phyloP scores from a whole-genome alignment of 768 basidiomycete species.

The Tephrocybe sp. region DNA sequence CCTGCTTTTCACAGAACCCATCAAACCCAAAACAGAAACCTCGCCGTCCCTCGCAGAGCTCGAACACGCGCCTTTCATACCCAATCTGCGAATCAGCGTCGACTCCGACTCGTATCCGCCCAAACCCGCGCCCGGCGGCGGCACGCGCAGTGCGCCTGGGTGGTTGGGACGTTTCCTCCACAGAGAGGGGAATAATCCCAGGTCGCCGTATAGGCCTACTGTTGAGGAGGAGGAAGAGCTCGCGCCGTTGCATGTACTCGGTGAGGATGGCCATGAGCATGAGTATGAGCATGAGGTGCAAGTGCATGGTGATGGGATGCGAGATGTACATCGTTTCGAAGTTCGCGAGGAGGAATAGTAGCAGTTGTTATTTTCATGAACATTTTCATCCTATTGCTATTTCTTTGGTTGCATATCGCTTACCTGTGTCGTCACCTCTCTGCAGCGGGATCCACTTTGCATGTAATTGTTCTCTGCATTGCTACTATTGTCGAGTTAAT shows the following conservation, averaged over 20 bases:
- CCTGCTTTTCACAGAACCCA: not conserved
- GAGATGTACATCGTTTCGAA: not conserved
- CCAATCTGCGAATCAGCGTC: not conserved
- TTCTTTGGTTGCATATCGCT: too few species aligned
- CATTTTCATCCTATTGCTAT: too few species aligned
- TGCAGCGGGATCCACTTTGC: not conserved
- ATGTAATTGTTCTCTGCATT: not conserved
- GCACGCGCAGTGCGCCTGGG: not conserved
- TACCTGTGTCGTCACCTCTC: not conserved
- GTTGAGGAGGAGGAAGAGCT: slow-evolving; percentile 15
- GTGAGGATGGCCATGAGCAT: too few species aligned
- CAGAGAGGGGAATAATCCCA: not conserved
- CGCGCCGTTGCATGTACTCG: not conserved
- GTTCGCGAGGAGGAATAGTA: not conserved
- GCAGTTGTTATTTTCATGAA: too few species aligned
- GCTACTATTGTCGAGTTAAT: not conserved
- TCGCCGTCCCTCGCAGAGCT: not conserved
- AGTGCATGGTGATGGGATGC: slow-evolving; percentile 3
- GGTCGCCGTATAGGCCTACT: slow-evolving; percentile 11
- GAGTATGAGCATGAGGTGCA: slow-evolving; percentile 5
- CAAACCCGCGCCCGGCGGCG: not conserved
- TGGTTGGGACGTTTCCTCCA: slow-evolving; percentile 14
- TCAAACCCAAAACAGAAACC: not conserved
- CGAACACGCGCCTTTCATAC: slow-evolving; percentile 9
- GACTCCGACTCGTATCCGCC: slow-evolving; percentile 13